Evolutionary conservation across 768 basidiomycete species (phyloP).

Genomic region (Termitomyces sp.): DNA sequence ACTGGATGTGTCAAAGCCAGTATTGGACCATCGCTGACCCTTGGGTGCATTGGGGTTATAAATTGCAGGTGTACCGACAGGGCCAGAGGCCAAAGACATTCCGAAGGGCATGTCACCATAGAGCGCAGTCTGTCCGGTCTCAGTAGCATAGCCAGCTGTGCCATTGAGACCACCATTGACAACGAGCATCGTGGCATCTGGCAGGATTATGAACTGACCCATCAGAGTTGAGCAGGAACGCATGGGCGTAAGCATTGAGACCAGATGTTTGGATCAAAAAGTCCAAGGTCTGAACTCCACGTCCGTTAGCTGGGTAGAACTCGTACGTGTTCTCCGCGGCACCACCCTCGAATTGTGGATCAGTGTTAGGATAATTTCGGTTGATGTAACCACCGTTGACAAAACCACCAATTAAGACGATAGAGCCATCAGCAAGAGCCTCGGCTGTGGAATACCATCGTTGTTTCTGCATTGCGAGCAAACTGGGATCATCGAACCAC

Average conservation of each 20-base stretch:
- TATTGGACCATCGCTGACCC: slow-evolving; percentile 62
- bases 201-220: slow-evolving; percentile 87
- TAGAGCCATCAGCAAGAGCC: slow-evolving; percentile 66
- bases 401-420: slow-evolving; percentile 81
- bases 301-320: slow-evolving; percentile 67
- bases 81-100: slow-evolving; percentile 63
- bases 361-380: slow-evolving; percentile 66
- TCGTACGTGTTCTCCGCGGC: slow-evolving; percentile 84
- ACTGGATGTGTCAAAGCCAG: slow-evolving; percentile 45
- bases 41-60: slow-evolving; percentile 61
- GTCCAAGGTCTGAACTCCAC: slow-evolving; percentile 47
- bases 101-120: slow-evolving; percentile 55
- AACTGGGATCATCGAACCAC: slow-evolving; percentile 66
- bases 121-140: slow-evolving; percentile 36
- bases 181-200: slow-evolving; percentile 70
- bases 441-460: slow-evolving; percentile 83
- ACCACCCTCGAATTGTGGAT: slow-evolving; percentile 59
- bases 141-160: slow-evolving; percentile 70
- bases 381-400: slow-evolving; percentile 77
- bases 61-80: slow-evolving; percentile 61
- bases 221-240: slow-evolving; percentile 80
- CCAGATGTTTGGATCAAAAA: slow-evolving; percentile 74
- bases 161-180: slow-evolving; percentile 84
- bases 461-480: slow-evolving; percentile 61
- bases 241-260: slow-evolving; percentile 72